These are phyloP conservation scores for Nannochloris sp. DNA, from an alignment of 139 green algal species.

Conservation along the genomic window DNA sequence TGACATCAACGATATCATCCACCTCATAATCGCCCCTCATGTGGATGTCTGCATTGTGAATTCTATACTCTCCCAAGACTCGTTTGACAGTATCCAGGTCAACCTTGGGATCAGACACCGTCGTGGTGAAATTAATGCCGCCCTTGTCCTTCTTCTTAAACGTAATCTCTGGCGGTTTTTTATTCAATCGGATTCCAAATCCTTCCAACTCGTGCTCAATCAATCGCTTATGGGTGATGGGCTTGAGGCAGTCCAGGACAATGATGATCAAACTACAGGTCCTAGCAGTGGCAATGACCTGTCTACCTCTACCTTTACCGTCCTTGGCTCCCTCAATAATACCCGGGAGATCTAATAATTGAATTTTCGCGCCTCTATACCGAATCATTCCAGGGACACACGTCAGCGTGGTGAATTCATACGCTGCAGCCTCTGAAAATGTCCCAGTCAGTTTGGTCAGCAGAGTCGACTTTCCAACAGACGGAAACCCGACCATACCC, in stretches of 20 bases:
- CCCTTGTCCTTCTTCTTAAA: slow-evolving; percentile 94
- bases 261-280: slow-evolving; percentile 99
- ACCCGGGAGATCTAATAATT: slow-evolving; percentile 94
- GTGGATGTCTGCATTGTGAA: slow-evolving; percentile 93
- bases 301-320: slow-evolving; percentile 78
- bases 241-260: slow-evolving; percentile 96
- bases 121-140: slow-evolving; percentile 67
- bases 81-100: slow-evolving; percentile 85
- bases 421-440: slow-evolving; percentile 87
- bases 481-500: slow-evolving; percentile 91
- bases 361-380: slow-evolving; percentile 79
- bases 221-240: slow-evolving; percentile 91
- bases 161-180: slow-evolving; percentile 83
- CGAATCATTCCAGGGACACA: slow-evolving; percentile 89
- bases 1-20: slow-evolving; percentile 95
- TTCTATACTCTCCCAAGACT: slow-evolving; percentile 73
- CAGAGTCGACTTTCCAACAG: slow-evolving; percentile 96
- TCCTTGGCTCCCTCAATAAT: slow-evolving; percentile 99
- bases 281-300: slow-evolving; percentile 90
- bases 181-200: slow-evolving; percentile 95
- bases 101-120: slow-evolving; percentile 50
- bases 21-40: slow-evolving; percentile 72
- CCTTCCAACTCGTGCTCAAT: slow-evolving; percentile 89
- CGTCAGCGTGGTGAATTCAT: slow-evolving; percentile 99
- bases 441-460: slow-evolving; percentile 97